phyloP scores from a whole-genome alignment of 2,329 filamentous ascomycete genomes.

The Monosporascus sp. region DNA sequence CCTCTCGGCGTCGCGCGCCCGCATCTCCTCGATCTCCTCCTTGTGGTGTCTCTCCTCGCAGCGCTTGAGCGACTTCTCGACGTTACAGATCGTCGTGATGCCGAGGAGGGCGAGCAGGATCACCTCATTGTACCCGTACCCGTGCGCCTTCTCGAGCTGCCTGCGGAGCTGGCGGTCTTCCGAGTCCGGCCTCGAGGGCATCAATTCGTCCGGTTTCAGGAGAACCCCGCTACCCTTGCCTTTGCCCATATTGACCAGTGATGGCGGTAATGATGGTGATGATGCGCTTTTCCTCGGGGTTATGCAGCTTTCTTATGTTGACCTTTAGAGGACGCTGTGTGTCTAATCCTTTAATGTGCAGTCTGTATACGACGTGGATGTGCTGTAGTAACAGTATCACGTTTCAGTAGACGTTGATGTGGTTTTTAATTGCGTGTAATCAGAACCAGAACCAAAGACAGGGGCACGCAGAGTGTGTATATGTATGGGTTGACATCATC shows the following conservation, averaged over 20 bases:
- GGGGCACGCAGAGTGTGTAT: background rate
- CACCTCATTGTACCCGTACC: slow-evolving; percentile 35
- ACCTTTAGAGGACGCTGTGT: background rate
- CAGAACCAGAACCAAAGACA: background rate
- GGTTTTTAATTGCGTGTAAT: background rate
- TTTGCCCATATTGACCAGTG: slow-evolving; percentile 1
- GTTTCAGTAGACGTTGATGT: background rate
- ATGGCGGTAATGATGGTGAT: background rate
- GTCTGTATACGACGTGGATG: background rate
- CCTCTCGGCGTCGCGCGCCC: slow-evolving; percentile 14
- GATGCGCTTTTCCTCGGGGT: background rate
- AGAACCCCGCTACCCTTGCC: background rate
- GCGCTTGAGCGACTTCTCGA: slow-evolving; percentile 33
- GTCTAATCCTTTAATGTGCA: too few species aligned
- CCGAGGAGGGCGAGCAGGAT: slow-evolving; percentile 23
- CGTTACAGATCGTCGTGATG: slow-evolving; percentile 34
- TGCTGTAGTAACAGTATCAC: background rate
- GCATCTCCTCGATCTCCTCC: slow-evolving; percentile 14
- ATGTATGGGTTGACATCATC: background rate
- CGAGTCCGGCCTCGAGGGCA: slow-evolving; percentile 33
- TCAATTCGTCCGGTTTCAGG: slow-evolving; percentile 20
- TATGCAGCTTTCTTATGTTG: background rate
- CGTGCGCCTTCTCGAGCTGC: slow-evolving; percentile 32
- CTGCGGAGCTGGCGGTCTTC: slow-evolving; percentile 32
- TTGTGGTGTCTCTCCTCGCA: slow-evolving; percentile 26